phyloP scores from a whole-genome alignment of 495 filamentous ascomycete genomes.

The Aspergillus saccharolyticus region DNA sequence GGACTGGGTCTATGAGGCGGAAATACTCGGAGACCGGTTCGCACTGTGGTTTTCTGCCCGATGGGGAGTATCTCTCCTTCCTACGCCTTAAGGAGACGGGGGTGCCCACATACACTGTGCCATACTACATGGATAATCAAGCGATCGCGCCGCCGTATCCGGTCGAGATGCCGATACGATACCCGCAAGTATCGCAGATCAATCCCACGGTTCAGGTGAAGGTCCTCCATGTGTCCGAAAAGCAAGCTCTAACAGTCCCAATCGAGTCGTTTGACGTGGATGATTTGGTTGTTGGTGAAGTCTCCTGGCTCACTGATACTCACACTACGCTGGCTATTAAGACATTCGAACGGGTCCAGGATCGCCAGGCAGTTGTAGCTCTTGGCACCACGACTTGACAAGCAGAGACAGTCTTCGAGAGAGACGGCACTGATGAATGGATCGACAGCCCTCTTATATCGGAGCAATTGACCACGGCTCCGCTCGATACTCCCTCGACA shows the following conservation, averaged over 20 bases:
- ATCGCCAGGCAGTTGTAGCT: constrained; percentile 16
- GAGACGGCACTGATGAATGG: constrained; percentile 21
- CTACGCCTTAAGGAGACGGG: constrained; percentile 20
- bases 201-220: constrained; percentile 18
- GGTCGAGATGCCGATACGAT: constrained; percentile 16
- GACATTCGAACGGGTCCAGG: constrained; percentile 18
- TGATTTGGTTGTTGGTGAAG: constrained; percentile 19
- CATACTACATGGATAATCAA: constrained; percentile 20
- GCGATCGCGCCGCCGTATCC: constrained; percentile 18
- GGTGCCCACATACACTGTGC: constrained; percentile 16
- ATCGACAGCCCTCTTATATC: constrained; percentile 19
- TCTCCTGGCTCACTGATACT: constrained; percentile 17
- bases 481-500: constrained; percentile 16
- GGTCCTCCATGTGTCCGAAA: constrained; percentile 11
- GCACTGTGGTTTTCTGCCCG: constrained; percentile 19
- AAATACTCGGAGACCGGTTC: constrained; percentile 17
- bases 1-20: constrained; percentile 22
- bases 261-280: constrained; percentile 14
- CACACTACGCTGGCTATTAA: constrained; percentile 16
- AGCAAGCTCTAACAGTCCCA: neutral
- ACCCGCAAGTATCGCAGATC: constrained; percentile 18
- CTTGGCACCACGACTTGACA: constrained; percentile 8
- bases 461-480: constrained; percentile 6
- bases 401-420: constrained; percentile 9
- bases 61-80: constrained; percentile 16